Evolutionary conservation across 352 stramenopile species (phyloP).

Genomic region (Phytophthora vignae): DNA sequence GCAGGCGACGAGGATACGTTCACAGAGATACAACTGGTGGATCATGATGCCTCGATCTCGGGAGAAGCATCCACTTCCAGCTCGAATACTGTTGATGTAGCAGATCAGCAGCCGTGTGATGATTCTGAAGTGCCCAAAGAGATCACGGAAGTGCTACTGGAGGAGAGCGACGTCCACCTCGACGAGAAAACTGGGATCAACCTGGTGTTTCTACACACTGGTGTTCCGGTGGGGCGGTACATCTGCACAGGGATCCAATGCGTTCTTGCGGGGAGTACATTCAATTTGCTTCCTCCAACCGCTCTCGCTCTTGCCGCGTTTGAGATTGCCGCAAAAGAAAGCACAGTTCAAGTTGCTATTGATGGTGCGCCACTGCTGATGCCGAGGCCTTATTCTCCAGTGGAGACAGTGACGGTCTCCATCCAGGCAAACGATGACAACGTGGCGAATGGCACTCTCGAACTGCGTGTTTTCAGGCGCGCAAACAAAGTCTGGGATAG

Average conservation of each 20-base stretch:
- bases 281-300: constrained; percentile 47
- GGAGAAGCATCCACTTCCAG: not conserved
- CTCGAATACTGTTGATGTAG: not conserved
- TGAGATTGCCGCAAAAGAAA: constrained; percentile 60
- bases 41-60: not conserved
- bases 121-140: not conserved
- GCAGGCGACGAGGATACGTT: not conserved
- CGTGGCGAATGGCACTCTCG: constrained; percentile 53
- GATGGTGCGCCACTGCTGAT: constrained; percentile 59
- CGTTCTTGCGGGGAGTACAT: constrained; percentile 59
- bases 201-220: constrained; percentile 56
- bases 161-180: constrained; percentile 66
- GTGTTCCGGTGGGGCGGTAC: constrained; percentile 59
- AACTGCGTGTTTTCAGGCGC: constrained; percentile 47
- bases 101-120: constrained; percentile 1
- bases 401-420: constrained; percentile 53
- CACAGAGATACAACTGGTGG: not conserved
- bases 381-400: constrained; percentile 31
- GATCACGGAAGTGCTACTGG: constrained; percentile 41
- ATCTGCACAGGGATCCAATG: constrained; percentile 66
- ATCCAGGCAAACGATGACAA: constrained; percentile 59
- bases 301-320: constrained; percentile 50
- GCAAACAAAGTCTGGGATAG: constrained; percentile 12
- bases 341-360: constrained; percentile 58
- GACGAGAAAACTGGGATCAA: constrained; percentile 64